Evolutionary conservation across 2,329 filamentous ascomycete genomes (phyloP).

Genomic region (Colletotrichum scovillei): DNA sequence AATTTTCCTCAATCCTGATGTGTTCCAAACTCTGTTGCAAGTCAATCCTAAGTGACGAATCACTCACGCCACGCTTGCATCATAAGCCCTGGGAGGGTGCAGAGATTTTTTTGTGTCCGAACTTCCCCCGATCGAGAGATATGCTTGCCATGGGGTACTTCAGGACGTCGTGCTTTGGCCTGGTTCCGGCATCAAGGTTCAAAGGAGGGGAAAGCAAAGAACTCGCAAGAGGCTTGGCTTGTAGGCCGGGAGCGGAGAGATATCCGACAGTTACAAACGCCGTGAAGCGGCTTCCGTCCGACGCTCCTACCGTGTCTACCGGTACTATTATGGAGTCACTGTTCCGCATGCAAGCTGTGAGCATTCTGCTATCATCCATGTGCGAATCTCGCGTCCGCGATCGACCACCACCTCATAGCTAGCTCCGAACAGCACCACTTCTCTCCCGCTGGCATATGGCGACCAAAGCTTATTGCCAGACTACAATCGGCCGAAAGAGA

Average conservation of each 20-base stretch:
- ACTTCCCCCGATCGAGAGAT: constrained; percentile 28
- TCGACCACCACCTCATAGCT: constrained; percentile 1
- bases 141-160: constrained; percentile 13
- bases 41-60: constrained; percentile 22
- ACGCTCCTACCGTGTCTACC: constrained; percentile 17
- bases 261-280: constrained; percentile 31
- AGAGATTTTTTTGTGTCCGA: constrained; percentile 29
- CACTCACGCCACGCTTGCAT: constrained; percentile 36
- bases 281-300: constrained; percentile 29
- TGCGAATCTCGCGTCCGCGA: constrained; percentile 26
- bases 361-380: neutral
- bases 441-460: constrained; percentile 7
- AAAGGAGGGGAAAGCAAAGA: constrained; percentile 5
- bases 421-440: constrained; percentile 9
- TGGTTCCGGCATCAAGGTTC: constrained; percentile 35
- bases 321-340: neutral
- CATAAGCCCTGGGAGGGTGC: constrained; percentile 29
- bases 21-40: constrained; percentile 13
- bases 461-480: constrained; percentile 28
- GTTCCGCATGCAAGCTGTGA: constrained; percentile 7
- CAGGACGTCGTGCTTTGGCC: constrained; percentile 14
- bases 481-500: constrained; percentile 28
- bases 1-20: neutral
- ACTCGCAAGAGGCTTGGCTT: neutral
- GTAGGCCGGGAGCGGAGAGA: constrained; percentile 26